These are phyloP conservation scores for Fusarium mangiferae DNA, from an alignment of 2,329 filamentous ascomycete species.

Conservation along the genomic window DNA sequence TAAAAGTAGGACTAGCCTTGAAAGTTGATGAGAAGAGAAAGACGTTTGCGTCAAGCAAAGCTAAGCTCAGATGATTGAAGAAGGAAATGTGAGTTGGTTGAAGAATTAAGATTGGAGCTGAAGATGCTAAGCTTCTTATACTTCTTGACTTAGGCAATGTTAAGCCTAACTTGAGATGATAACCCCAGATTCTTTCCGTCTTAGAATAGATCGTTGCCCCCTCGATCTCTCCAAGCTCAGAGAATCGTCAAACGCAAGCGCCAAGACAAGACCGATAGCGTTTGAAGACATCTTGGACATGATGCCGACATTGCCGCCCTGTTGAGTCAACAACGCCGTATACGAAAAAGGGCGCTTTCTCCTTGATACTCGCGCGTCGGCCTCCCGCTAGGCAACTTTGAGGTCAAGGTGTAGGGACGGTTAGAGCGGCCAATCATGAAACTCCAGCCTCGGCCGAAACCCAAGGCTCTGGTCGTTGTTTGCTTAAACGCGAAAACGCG, in stretches of 20 bases:
- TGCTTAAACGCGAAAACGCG: background rate
- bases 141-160: background rate
- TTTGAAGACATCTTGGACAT: background rate
- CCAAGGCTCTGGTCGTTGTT: background rate
- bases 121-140: conserved; percentile 8
- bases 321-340: background rate
- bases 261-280: background rate
- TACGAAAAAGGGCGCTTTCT: background rate
- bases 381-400: background rate
- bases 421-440: conserved; percentile 3
- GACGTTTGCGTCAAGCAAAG: conserved; percentile 25
- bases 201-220: background rate
- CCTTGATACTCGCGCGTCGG: background rate
- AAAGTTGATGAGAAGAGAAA: background rate
- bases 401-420: background rate
- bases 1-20: conserved; percentile 13
- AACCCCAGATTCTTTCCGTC: background rate
- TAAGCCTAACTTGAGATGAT: background rate
- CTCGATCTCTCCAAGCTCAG: background rate
- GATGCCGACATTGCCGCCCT: conserved; percentile 21
- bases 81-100: conserved; percentile 11
- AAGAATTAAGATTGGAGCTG: background rate
- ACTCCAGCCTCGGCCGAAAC: background rate
- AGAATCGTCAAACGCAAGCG: background rate
- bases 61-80: conserved; percentile 2